Conservation (phyloP, 2,329 filamentous ascomycete species). For the Alternaria atra region DNA sequence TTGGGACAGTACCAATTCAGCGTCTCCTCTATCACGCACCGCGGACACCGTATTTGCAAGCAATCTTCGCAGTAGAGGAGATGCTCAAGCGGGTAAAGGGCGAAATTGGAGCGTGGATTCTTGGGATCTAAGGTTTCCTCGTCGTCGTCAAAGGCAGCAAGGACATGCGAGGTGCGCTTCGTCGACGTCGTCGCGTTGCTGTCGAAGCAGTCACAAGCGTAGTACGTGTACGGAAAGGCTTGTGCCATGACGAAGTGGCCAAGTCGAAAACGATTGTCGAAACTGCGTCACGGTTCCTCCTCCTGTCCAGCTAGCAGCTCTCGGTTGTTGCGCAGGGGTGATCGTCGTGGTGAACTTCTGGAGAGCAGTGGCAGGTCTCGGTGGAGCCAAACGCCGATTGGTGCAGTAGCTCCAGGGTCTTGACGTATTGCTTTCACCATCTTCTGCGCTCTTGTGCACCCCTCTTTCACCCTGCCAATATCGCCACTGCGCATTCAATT, state of each 20-base stretch:
- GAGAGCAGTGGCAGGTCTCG: conserved; percentile 8
- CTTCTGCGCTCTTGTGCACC: neutral
- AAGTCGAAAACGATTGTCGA: neutral
- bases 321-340: conserved; percentile 1
- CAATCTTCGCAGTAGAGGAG: conserved; percentile 98
- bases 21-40: conserved; percentile 92
- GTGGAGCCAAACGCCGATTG: conserved; percentile 25
- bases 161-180: conserved; percentile 48
- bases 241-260: conserved; percentile 57
- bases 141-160: conserved; percentile 68
- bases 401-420: conserved; percentile 10
- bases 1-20: conserved; percentile 95
- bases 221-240: conserved; percentile 70
- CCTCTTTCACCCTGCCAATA: neutral
- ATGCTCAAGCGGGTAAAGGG: conserved; percentile 90
- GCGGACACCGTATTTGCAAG: conserved; percentile 90
- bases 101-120: conserved; percentile 85
- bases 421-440: conserved; percentile 17
- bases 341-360: conserved; percentile 16
- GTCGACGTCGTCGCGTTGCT: conserved; percentile 46
- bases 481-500: neutral
- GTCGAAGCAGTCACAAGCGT: conserved; percentile 70
- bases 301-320: conserved; percentile 1
- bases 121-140: conserved; percentile 87
- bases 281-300: neutral